Evolutionary conservation across 2,329 filamentous ascomycete species (phyloP).

Genomic region (Plectosphaerella cucumerina): DNA sequence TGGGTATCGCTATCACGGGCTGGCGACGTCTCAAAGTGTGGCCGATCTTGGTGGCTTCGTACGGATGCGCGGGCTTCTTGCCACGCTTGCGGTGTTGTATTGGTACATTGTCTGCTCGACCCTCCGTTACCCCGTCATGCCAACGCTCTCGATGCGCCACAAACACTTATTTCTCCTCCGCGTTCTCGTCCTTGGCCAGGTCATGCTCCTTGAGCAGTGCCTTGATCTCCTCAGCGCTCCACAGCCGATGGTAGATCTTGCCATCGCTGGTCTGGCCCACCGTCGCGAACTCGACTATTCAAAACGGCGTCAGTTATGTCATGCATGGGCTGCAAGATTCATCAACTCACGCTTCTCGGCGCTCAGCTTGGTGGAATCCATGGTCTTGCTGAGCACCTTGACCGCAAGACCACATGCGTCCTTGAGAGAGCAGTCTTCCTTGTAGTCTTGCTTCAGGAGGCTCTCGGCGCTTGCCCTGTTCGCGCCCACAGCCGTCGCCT

Average conservation of each 20-base stretch:
- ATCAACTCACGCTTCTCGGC: slow-evolving; percentile 90
- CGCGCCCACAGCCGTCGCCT: slow-evolving; percentile 94
- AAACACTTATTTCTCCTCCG: slow-evolving; percentile 61
- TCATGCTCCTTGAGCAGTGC: slow-evolving; percentile 92
- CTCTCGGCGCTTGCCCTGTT: slow-evolving; percentile 98
- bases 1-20: not conserved
- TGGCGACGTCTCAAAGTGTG: too few species aligned
- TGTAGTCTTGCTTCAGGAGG: slow-evolving; percentile 98
- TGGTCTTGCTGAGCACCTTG: slow-evolving; percentile 99
- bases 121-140: not conserved
- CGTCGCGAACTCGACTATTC: slow-evolving; percentile 90
- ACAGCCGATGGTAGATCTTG: slow-evolving; percentile 97
- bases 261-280: slow-evolving; percentile 93
- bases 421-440: slow-evolving; percentile 93
- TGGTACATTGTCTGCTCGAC: not conserved
- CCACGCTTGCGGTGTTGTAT: not conserved
- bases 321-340: not conserved
- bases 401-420: slow-evolving; percentile 97
- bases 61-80: not conserved
- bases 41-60: too few species aligned
- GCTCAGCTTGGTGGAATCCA: slow-evolving; percentile 98
- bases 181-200: slow-evolving; percentile 78
- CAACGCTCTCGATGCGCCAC: not conserved
- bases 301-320: slow-evolving; percentile 18
- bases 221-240: slow-evolving; percentile 95